Evolutionary conservation across 345 rosid species (phyloP), one percentile per base, ranked within the genome.

Genomic region (Melastoma malabathricum): DNA sequence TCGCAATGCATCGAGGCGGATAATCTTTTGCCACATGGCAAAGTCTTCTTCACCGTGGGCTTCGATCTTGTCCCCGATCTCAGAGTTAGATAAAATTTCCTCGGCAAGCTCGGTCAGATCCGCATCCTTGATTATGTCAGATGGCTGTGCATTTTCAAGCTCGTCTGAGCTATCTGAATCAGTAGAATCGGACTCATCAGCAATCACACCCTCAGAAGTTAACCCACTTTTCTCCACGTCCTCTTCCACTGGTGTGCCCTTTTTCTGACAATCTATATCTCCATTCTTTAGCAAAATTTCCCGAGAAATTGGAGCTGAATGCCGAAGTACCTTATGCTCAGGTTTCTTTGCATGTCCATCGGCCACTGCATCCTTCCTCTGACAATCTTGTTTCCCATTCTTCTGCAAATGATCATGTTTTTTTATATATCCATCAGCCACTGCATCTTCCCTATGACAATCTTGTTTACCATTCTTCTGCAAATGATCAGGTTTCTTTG

Each of bases 1-100:
- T 58, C 96, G 77, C 67, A 90, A 65, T 8, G 98, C 98, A 71
- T 90, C 98, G 39, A 84, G 86, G 34, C 83, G 86, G 56, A 90
- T 86, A 50, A 86, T 90, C 71, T 84, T 80, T 73, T 82, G 94
- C 96, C 92, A 90, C 16, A 86, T 78, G 43, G 65, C 54, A 58
- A 86, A 90, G 65, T 84, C 86, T 67, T 89, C 97, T 12, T 75
- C 86, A n/a, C 61, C 61, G 47, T 54, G 64, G 47, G 56, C 22
- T 57, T 68, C 66, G 50, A 70, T 39, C 46, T 58, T 57, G 62
- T 48, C 59, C 44, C 58, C 73, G 23, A 68, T 9, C 46, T 59
- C 72, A 48, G 70, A 56, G 23, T 66, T 54, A 49, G 78, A 58
- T 0, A 47, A 51, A 58, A 22, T 65, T 51, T 59, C 79, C 43